Evolutionary conservation across 2,329 filamentous ascomycete species (phyloP), one percentile per base, ranked within the genome.

Genomic region (Ophiosphaerella korrae): DNA sequence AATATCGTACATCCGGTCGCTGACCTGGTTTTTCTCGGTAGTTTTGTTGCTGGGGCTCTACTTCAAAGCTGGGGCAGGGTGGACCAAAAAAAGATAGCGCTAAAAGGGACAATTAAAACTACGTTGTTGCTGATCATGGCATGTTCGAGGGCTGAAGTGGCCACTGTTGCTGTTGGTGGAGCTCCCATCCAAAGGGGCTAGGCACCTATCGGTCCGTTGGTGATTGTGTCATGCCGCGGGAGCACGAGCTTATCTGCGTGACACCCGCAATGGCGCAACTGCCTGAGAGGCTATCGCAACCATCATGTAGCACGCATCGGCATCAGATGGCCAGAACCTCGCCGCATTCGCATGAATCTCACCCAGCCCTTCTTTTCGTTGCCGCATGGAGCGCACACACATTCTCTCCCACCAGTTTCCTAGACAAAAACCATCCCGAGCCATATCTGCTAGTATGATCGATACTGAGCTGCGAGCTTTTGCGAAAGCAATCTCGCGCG

Each of bases 401-500:
- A 29, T 11, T 29, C 26, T 26, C 8, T 29, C 26, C 11, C 7
- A 2, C 26, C 7, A 11, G 7, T 11, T 29, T 2, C 33, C 8
- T 7, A 12, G 16, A 18, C 8, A n/a, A 7, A n/a, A 11, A 8
- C 33, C 33, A 13, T 33, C 39, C 52, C 42, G 55, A 58, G 43
- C 48, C 14, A 5, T 36, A 41, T 8, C 33, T 5, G 7, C 34
- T 47, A 34, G 47, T 42, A 65, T 62, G 61, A 49, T 57, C 5
- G 60, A 62, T 12, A 49, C 59, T 9, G 66, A 66, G 43, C 37
- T 64, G 24, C 58, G 68, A 13, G 51, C 62, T 32, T 70, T 74
- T 48, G 68, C 70, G 12, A 62, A 57, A 42, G 70, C 67, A 3
- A 47, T 70, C 35, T 74, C 71, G 12, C 58, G 71, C 16, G 53